Evolutionary conservation across 2,329 filamentous ascomycete genomes (phyloP).

Genomic region (Penicillium sp.): DNA sequence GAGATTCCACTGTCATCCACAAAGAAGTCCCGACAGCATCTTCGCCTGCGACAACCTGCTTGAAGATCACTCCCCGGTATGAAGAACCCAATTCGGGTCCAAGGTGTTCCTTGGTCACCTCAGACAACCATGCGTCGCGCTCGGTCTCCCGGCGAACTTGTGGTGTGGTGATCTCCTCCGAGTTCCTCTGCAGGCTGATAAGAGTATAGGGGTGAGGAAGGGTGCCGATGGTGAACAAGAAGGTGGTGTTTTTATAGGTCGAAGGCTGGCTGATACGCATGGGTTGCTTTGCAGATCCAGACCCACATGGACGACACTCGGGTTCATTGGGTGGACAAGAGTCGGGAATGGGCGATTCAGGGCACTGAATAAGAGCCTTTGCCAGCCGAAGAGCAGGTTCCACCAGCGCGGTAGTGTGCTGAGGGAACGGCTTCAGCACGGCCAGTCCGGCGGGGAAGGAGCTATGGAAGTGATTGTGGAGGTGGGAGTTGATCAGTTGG

Average conservation of each 20-base stretch:
- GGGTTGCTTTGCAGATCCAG: conserved; percentile 57
- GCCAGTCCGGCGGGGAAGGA: conserved; percentile 73
- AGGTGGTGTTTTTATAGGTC: conserved; percentile 68
- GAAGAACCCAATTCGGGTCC: conserved; percentile 61
- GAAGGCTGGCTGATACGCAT: conserved; percentile 66
- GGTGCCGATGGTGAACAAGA: conserved; percentile 76
- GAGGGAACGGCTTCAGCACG: conserved; percentile 74
- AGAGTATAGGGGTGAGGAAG: conserved; percentile 91
- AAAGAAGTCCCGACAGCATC: conserved; percentile 63
- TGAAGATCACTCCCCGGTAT: conserved; percentile 69
- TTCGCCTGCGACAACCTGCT: conserved; percentile 74
- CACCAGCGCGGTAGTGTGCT: conserved; percentile 71
- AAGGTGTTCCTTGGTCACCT: conserved; percentile 67
- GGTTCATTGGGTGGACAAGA: conserved; percentile 81
- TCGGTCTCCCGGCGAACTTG: conserved; percentile 66
- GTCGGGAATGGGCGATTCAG: conserved; percentile 66
- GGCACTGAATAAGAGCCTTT: conserved; percentile 71
- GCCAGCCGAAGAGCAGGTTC: conserved; percentile 70
- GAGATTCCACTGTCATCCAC: conserved; percentile 74
- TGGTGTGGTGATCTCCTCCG: conserved; percentile 58
- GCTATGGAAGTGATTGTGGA: conserved; percentile 83
- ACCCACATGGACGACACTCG: conserved; percentile 71
- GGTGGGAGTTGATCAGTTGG: conserved; percentile 75
- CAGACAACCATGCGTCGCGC: conserved; percentile 76
- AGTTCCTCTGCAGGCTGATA: conserved; percentile 61